phyloP scores from a whole-genome alignment of 1,284 basidiomycete genomes.

The Cutaneotrichosporon mucoides region DNA sequence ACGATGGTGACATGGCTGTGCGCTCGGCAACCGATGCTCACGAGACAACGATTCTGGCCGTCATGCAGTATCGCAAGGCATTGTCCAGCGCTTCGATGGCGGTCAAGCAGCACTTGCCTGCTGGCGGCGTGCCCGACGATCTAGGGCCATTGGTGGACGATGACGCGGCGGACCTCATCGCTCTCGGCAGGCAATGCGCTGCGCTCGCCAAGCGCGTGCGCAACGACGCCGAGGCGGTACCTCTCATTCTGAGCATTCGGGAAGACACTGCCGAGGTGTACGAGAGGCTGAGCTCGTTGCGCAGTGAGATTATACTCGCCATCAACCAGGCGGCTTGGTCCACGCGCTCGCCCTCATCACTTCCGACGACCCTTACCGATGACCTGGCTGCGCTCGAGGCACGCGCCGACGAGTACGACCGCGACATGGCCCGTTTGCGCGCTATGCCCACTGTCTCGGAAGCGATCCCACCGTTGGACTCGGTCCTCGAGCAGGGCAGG shows the following conservation, averaged over 20 bases:
- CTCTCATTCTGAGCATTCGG: constrained; percentile 11
- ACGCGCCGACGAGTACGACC: neutral
- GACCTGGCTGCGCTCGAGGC: neutral
- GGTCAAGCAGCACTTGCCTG: constrained; percentile 9
- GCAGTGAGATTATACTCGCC: neutral
- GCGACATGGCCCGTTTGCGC: constrained; percentile 6
- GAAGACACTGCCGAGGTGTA: constrained; percentile 7
- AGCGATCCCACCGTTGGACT: neutral
- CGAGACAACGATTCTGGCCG: constrained; percentile 14
- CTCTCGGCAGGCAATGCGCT: constrained; percentile 9
- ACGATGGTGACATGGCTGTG: constrained; percentile 9
- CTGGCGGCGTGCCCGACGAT: constrained; percentile 12
- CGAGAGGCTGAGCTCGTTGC: neutral
- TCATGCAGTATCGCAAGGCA: constrained; percentile 22
- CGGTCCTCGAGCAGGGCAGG: neutral
- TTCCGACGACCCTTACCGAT: neutral
- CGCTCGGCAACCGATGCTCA: constrained; percentile 8
- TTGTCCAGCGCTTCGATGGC: constrained; percentile 11
- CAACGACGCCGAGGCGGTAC: constrained; percentile 9
- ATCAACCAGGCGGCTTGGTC: constrained; percentile 15
- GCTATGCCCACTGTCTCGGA: neutral
- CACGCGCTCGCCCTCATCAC: neutral
- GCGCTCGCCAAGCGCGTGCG: constrained; percentile 2
- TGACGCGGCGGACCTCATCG: constrained; percentile 14
- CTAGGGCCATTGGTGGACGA: constrained; percentile 13